Base-by-base conservation (phyloP, 306 rosid species). In the Cyclanthera cordifolia region DNA sequence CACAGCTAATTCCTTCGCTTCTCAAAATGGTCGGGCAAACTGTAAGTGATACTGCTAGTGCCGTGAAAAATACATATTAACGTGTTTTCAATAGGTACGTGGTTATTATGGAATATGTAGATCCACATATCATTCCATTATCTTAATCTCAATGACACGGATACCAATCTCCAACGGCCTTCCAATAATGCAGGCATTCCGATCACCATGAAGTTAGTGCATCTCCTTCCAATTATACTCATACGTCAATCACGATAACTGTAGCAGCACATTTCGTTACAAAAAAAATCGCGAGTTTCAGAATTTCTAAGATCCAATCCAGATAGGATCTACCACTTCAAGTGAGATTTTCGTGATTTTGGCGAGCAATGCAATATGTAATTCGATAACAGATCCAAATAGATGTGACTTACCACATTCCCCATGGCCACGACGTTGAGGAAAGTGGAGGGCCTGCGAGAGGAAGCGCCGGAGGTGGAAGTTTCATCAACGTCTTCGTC, bases 341-440 rank as follows among this genome's bases (percentile, higher is more conserved):
- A 14, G 54, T 46, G 16, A 45, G 14, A 24, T 23, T 46, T 66
- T 41, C 67, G 23, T 0, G 54, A 66, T 23, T 46, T 23, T 24
- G 41, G 46, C 4, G 15, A 23, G 15, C 41, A 66, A 45, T 15
- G 34, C 17, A 39, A 4, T 24, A 71, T 16, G 37, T 16, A 43
- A 39, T 25, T 19, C 21, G 71, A 21, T 34, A 61, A 53, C 39
- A 47, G 53, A 67, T 55, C 66, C 14, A 71, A 54, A 30, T 6
- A 52, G 30, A 17, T 76, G 79, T 32, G 55, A 84, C 95, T 86
- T 76, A 93, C 99, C 72, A 93, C 90, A 81, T 90, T 88, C 82
- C 96, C 99, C 46, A 93, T 88, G 19, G 85, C 94, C 21, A 90
- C 96, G 27, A 86, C 87, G 83, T 86, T 87, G 69, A 93, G 99